Base-by-base conservation (phyloP, 257 asterid species). In the Solanum rostratum region DNA sequence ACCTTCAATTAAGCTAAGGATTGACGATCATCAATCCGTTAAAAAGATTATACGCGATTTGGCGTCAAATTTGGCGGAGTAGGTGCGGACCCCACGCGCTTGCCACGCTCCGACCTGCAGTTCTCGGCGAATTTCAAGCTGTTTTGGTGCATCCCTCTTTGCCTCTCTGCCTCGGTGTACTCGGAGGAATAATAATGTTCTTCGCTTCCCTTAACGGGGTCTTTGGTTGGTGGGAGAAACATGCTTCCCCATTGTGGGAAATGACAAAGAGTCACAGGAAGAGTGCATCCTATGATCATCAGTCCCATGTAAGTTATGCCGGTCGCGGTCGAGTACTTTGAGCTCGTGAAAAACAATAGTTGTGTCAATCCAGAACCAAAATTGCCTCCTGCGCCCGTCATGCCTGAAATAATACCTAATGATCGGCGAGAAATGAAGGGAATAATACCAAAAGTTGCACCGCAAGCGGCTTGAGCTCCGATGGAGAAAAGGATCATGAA, bases 111-210 rank as follows among this genome's bases (percentile, higher is more conserved):
- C 0, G 97, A 89, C 18, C 87, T 81, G 19, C 94, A 82, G 7
- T 93, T 93, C 30, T 93, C 94, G 3, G 97, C 97, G 63, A 93
- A 93, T 73, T 88, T 93, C 43, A 93, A 86, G 57, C 92, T 91
- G 8, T 33, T 65, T 43, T 88, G 91, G 57, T 93, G 97, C 95
- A 92, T 88, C 0, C 95, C 94, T 60, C 85, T 86, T 68, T 86
- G 81, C 81, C 85, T 87, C 29, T 89, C 91, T 14, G 88, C 91
- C 80, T 89, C 89, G 1, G 46, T 85, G 16, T 63, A 88, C 10
- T 90, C 91, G 2, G 90, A 81, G 0, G 71, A 24, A 52, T 90
- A 88, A 74, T 87, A 90, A 85, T 88, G 87, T 53, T 88, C 89
- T 63, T 91, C 93, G 0, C 60, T 84, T n/a, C 87, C 88, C 53